A percentile compares a stretch with the other conserved stretches of the same genome.
Conservation (phyloP, 2,329 filamentous ascomycete species). For the Trematosphaeria pertusa region DNA sequence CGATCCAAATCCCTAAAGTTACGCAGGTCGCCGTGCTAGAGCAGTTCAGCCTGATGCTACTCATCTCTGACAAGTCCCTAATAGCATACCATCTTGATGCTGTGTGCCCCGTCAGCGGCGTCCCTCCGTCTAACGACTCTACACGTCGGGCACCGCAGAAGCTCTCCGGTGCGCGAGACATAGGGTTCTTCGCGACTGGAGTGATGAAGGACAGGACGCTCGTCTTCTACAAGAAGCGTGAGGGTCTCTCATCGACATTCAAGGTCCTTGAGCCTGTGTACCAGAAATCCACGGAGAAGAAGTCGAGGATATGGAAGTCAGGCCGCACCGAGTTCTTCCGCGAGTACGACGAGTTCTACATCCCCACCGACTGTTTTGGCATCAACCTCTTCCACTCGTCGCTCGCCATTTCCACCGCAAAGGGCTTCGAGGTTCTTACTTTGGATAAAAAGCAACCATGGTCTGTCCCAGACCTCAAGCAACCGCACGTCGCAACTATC, state of each 20-base stretch:
- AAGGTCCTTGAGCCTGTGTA: slow-evolving; percentile 96
- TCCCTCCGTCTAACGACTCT: slow-evolving; percentile 71
- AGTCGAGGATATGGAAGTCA: slow-evolving; percentile 70
- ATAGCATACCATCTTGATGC: slow-evolving; percentile 94
- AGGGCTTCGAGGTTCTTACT: slow-evolving; percentile 94
- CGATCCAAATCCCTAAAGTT: slow-evolving; percentile 77
- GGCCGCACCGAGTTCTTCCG: slow-evolving; percentile 94
- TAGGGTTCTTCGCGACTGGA: slow-evolving; percentile 94
- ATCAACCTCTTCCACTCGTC: slow-evolving; percentile 97
- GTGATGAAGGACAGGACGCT: slow-evolving; percentile 96
- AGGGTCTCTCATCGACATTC: slow-evolving; percentile 91
- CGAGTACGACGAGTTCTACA: slow-evolving; percentile 98
- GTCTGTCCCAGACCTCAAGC: slow-evolving; percentile 86
- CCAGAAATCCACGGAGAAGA: slow-evolving; percentile 88
- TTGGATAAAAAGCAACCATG: slow-evolving; percentile 96
- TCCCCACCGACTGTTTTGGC: slow-evolving; percentile 91
- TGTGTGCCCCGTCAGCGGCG: slow-evolving; percentile 65
- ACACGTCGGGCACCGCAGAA: slow-evolving; percentile 88
- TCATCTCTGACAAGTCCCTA: slow-evolving; percentile 89
- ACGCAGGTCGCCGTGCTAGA: slow-evolving; percentile 95
- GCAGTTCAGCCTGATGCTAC: slow-evolving; percentile 89
- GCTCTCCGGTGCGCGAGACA: slow-evolving; percentile 83
- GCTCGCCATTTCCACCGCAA: slow-evolving; percentile 87
- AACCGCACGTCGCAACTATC: slow-evolving; percentile 82
- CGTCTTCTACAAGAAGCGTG: slow-evolving; percentile 96